Base-by-base conservation (phyloP, 768 basidiomycete genomes). In the Trichaptum fuscoviolaceum region DNA sequence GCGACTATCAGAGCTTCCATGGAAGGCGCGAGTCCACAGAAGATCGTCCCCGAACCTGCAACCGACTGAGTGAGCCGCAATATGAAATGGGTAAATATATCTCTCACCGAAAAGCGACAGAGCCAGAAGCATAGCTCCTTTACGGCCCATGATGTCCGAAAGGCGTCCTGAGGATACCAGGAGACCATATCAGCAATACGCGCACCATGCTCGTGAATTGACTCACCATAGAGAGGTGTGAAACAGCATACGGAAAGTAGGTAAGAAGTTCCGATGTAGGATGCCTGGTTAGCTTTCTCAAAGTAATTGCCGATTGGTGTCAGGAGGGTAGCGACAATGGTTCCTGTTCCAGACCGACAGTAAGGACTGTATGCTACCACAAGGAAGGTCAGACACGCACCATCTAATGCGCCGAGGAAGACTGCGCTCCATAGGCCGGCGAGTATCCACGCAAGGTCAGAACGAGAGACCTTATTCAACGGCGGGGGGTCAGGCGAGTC, bases 241-340 rank as follows among this genome's bases (percentile, higher is more conserved):
- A 95, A 95, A 78, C 92, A 95, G 73, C 93, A 95, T 57, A 95
- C 86, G 64, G 91, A 93, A 59, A 95, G 81, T 69, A 96, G 79
- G 79, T 95, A 95, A 15, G 92, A 85, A 15, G 93, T 94, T 35
- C 92, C 95, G 67, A 97, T 88, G 76, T 96, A 95, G 0, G 91
- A 91, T 17, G 92, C 84, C 69, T 91, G 86, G 72, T 89, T 86
- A 36, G 88, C 89, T 74, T 89, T 89, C 72, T 87, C 82, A 77
- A 93, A 95, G 73, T 91, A 84, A 73, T 90, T 93, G 64, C 93
- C 93, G 69, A 95, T 94, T 66, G 92, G 90, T 57, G 89, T 85
- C 67, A 93, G 79, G 63, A 95, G 83, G 1, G 93, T 95, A 27
- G 93, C 93, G 67, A 95, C 93, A 71, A 95, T 88, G 5, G 92